Conservation (phyloP, 2,329 filamentous ascomycete species). For the Beauveria scarabaeidicola region DNA sequence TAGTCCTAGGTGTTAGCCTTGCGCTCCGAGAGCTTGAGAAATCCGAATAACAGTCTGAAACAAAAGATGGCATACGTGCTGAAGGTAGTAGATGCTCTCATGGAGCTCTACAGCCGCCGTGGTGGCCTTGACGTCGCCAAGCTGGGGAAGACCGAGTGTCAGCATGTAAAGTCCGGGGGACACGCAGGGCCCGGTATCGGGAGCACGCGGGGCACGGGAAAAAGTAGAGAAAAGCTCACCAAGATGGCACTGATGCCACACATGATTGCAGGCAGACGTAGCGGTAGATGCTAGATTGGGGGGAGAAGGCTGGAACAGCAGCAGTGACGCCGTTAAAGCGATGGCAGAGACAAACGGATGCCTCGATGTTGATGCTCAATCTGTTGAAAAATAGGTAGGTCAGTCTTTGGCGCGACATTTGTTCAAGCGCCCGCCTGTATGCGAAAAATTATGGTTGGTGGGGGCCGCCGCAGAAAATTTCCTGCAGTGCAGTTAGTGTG, state of each 20-base stretch:
- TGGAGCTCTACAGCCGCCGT: conserved; percentile 57
- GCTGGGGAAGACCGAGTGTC: conserved; percentile 13
- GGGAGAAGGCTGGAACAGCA: not conserved
- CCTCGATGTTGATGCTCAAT: not conserved
- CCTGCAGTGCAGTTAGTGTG: not conserved
- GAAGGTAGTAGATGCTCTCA: conserved; percentile 63
- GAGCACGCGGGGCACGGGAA: not conserved
- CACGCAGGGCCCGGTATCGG: conserved; percentile 5
- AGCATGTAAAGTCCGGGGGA: not conserved
- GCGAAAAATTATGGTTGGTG: not conserved
- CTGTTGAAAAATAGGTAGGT: not conserved
- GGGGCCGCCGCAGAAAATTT: conserved; percentile 1
- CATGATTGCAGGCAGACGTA: not conserved
- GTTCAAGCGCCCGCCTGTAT: not conserved
- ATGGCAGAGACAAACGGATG: not conserved
- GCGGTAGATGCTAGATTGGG: not conserved
- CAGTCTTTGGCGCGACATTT: not conserved
- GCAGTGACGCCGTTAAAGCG: conserved; percentile 2
- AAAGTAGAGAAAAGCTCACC: conserved; percentile 1
- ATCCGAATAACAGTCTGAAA: not conserved
- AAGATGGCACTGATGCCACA: conserved; percentile 9
- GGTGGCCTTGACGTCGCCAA: conserved; percentile 26
- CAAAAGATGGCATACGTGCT: conserved; percentile 31
- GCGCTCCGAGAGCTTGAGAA: not conserved
- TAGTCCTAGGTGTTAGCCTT: conserved; percentile 29